Evolutionary conservation across 352 stramenopile genomes (phyloP), one percentile per base, ranked within the genome.

Genomic region (Discostella stelligera): DNA sequence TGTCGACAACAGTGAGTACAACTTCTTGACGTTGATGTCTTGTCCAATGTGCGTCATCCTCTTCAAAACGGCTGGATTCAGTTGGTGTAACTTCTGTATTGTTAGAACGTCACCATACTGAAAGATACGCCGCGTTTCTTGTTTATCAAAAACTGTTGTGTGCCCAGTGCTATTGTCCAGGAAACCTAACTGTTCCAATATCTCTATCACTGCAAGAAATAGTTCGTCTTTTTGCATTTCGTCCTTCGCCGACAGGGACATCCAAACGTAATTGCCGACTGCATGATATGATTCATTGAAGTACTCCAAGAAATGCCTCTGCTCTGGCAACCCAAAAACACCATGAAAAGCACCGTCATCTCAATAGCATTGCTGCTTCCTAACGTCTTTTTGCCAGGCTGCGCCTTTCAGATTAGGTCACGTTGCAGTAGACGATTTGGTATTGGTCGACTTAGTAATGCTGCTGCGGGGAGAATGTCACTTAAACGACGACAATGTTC

Each of bases 401-500:
- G 21, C 2, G 37, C 41, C 9, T 46, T 66, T 32, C 59, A 66
- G 21, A 27, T 66, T 44, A 56, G 49, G 32, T 27, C 46, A 5
- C 4, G 23, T 53, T 32, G 27, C 5, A 32, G 27, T 32, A 44
- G 37, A 44, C 2, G 37, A 44, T 2, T 44, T 44, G 7, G 2
- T 44, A 8, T 44, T 44, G 37, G 2, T 53, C 4, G 46, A 53
- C 46, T 0, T 10, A 5, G 16, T 3, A 23, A 23, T 23, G 16
- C 37, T 8, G 37, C 37, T 44, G 37, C 3, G 6, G 48, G 0
- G 5, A 54, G 49, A 32, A 25, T 25, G 7, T 50, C 41, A 32
- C 27, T 32, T 2, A 32, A 2, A 44, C 7, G 37, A 44, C 37
- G 37, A 44, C 37, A 3, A 44, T 44, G 11, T 44, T 14, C 37